Percentiles rank a stretch among this genome's conserved stretches.
Conservation (phyloP, 805 yeast genomes). For the Candida methanosorbosa region DNA sequence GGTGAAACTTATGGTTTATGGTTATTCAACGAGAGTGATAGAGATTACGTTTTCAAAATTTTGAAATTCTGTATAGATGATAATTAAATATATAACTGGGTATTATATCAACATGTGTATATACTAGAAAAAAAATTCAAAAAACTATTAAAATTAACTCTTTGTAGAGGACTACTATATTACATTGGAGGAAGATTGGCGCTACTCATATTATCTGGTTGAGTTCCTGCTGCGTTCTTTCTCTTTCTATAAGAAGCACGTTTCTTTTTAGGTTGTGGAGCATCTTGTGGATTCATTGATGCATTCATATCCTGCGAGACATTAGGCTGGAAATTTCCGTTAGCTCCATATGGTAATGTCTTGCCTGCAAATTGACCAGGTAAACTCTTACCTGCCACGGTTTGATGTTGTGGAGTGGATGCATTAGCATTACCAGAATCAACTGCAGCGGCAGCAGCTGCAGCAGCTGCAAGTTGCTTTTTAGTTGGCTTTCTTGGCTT, state of each 20-base stretch:
- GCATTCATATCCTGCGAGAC: too few relatives aligned
- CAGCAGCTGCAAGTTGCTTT: slow-evolving; percentile 22
- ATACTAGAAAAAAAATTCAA: too few relatives aligned
- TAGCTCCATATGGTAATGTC: slow-evolving; percentile 6
- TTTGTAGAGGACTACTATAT: too few relatives aligned
- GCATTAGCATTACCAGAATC: slow-evolving; percentile 2
- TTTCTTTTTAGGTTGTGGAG: slow-evolving; percentile 2
- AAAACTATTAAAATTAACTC: too few relatives aligned
- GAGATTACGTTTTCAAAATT: slow-evolving; percentile 46
- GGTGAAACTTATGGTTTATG: slow-evolving; percentile 74
- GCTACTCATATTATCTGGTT: neutral
- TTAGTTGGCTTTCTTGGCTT: slow-evolving; percentile 23
- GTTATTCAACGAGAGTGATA: slow-evolving; percentile 63
- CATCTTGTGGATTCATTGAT: too few relatives aligned
- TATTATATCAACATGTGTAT: too few relatives aligned
- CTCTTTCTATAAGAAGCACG: neutral
- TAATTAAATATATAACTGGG: too few relatives aligned
- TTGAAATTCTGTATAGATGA: slow-evolving; percentile 20
- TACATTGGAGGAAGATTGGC: neutral
- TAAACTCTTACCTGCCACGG: slow-evolving; percentile 21
- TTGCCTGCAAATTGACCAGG: slow-evolving; percentile 21
- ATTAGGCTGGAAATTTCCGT: too few relatives aligned
- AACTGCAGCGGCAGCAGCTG: slow-evolving; percentile 12
- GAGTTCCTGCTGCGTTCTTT: too few relatives aligned
- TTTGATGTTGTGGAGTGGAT: slow-evolving; percentile 2